These are phyloP conservation scores for Calvatia gigantea DNA, from an alignment of 768 basidiomycete genomes.

Conservation along the genomic window DNA sequence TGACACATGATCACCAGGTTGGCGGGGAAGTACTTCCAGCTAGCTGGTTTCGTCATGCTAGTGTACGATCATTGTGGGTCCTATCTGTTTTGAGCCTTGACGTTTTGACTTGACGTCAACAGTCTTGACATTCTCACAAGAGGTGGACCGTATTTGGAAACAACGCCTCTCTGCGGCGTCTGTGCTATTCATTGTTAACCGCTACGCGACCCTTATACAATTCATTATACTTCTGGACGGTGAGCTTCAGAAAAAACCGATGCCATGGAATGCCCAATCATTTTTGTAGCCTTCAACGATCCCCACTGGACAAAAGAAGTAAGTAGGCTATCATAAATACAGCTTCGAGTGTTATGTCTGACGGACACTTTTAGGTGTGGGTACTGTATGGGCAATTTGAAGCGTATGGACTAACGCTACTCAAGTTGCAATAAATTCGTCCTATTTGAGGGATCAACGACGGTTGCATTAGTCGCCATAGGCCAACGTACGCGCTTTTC, in stretches of 20 bases:
- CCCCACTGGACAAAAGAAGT: conserved; percentile 20
- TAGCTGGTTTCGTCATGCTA: conserved; percentile 19
- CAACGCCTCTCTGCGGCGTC: conserved; percentile 20
- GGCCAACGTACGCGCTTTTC: conserved; percentile 14
- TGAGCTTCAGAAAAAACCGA: conserved; percentile 1
- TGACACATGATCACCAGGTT: not conserved
- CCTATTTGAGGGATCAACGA: conserved; percentile 26
- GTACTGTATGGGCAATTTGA: not conserved
- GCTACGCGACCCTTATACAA: conserved; percentile 25
- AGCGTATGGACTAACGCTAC: not conserved
- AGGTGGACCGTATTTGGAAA: conserved; percentile 28
- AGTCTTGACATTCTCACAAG: conserved; percentile 13
- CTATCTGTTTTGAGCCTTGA: not conserved
- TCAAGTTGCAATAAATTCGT: conserved; percentile 24
- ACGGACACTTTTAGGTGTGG: not conserved
- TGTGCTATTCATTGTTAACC: conserved; percentile 27
- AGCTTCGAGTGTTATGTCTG: not conserved
- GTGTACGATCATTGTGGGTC: conserved; percentile 19
- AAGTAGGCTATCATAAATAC: conserved; percentile 6
- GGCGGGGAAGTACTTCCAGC: conserved; percentile 20
- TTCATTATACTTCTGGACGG: conserved; percentile 24
- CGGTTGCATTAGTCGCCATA: conserved; percentile 21
- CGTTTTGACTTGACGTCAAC: not conserved
- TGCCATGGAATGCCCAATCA: not conserved
- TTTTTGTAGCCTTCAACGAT: conserved; percentile 20